A percentile compares a stretch with the other conserved stretches of the same genome.
phyloP scores from a whole-genome alignment of 208 protist genomes.

The Leishmania martiniquensis region DNA sequence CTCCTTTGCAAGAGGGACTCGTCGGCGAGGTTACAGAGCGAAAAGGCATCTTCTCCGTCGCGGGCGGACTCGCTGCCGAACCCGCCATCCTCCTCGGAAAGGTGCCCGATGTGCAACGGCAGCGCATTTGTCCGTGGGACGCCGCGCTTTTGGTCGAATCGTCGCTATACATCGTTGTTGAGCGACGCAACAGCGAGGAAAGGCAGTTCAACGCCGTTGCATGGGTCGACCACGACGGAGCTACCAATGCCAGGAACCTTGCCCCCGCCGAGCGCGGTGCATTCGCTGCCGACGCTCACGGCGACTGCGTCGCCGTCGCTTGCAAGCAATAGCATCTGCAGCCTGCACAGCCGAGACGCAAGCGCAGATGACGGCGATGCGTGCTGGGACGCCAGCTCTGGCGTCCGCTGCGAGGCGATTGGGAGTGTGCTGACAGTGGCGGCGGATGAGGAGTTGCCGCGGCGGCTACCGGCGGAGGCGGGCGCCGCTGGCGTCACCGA shows the following conservation, averaged over 20 bases:
- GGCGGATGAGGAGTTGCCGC: slow-evolving; percentile 12
- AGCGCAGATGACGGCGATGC: slow-evolving; percentile 2
- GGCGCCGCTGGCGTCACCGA: background rate
- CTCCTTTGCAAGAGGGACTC: slow-evolving; percentile 16
- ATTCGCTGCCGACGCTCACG: slow-evolving; percentile 22
- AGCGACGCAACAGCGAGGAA: slow-evolving; percentile 5
- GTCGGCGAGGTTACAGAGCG: background rate
- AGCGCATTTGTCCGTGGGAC: slow-evolving; percentile 34
- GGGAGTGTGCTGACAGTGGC: slow-evolving; percentile 13
- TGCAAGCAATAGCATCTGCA: slow-evolving; percentile 5
- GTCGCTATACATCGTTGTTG: slow-evolving; percentile 9
- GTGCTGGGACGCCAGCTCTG: slow-evolving; percentile 1
- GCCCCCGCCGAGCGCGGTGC: background rate
- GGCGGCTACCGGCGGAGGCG: slow-evolving; percentile 13
- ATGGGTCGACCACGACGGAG: slow-evolving; percentile 16
- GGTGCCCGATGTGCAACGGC: background rate
- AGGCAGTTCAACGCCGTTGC: slow-evolving; percentile 13
- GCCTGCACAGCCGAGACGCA: slow-evolving; percentile 4
- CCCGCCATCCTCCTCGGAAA: background rate
- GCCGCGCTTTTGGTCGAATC: slow-evolving; percentile 39
- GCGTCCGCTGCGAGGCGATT: slow-evolving; percentile 32
- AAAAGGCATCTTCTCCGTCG: slow-evolving; percentile 1
- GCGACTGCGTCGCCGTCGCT: slow-evolving; percentile 27
- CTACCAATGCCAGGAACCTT: background rate
- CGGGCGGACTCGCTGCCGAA: background rate